Percentiles rank a stretch among this genome's conserved stretches.
These are phyloP conservation scores for Lathyrus aphaca DNA, from an alignment of 306 rosid genomes.

Conservation along the genomic window DNA sequence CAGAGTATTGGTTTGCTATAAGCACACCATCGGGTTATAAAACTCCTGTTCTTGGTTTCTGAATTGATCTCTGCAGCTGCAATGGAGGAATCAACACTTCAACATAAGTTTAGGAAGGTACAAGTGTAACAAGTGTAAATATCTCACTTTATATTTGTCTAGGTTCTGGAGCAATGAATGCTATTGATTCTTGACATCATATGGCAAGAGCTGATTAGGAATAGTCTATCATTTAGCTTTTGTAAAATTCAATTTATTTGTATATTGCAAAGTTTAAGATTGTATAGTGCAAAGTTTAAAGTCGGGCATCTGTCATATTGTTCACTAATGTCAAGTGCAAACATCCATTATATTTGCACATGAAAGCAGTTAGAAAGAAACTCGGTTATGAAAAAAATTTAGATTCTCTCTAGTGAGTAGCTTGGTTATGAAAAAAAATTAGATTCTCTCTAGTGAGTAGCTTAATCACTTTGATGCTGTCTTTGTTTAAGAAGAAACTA, in stretches of 20 bases:
- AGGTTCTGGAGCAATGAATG: not conserved
- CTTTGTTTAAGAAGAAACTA: no score
- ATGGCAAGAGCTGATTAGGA: constrained; percentile 30
- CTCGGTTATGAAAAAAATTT: no score
- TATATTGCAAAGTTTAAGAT: constrained; percentile 22
- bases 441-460: no score
- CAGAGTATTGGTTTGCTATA: constrained; percentile 71
- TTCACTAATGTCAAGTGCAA: not conserved
- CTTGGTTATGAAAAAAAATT: no score
- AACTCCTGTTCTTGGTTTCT: constrained; percentile 14
- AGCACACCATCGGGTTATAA: constrained; percentile 43
- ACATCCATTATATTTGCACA: no score
- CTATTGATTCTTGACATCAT: constrained; percentile 28
- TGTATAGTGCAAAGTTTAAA: constrained; percentile 24
- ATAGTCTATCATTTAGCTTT: constrained; percentile 28
- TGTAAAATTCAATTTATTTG: constrained; percentile 39
- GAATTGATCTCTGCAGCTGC: constrained; percentile 26
- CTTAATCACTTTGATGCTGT: no score
- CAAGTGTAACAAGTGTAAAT: constrained; percentile 33
- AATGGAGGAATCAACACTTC: constrained; percentile 12
- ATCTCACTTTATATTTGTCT: constrained; percentile 2
- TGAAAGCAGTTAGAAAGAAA: no score
- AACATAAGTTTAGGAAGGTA: constrained; percentile 23
- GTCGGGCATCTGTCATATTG: constrained; percentile 18
- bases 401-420: no score